Evolutionary conservation across 768 basidiomycete species (phyloP), one percentile per base, ranked within the genome.

Genomic region (Butyriboletus loyo): DNA sequence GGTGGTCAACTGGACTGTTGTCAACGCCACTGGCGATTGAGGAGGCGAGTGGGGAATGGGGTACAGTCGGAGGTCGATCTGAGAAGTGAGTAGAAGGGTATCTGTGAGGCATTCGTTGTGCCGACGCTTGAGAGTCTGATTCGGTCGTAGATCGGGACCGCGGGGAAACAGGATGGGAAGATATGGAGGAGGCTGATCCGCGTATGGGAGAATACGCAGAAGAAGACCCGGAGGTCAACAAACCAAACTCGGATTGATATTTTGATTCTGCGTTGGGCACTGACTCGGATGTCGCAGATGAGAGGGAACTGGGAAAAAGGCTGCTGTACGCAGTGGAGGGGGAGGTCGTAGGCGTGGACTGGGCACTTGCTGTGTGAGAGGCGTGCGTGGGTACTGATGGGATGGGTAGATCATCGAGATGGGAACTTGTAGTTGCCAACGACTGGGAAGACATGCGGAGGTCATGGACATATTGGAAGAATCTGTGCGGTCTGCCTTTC

Each of bases 281-380:
- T 0, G 66, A 68, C 11, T 66, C 68, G 44, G 67, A 68, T 0
- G 66, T 59, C 11, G 55, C 53, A 25, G 62, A 68, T 4, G 66
- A 66, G 9, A 57, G 53, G 0, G 68, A 61, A 7, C 54, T 45
- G 0, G 57, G 52, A 15, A 70, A 57, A 1, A 52, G 38, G 32
- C 56, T 66, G 36, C 57, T 60, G 47, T 56, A 48, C 3, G 30
- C 61, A 1, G 60, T 68, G 7, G 66, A 68, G 1, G 64, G 56
- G 0, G 66, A 62, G 0, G 62, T 68, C 38, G 57, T 46, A 4
- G 68, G 67, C 0, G 66, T 66, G 3, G 66, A 68, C 0, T 65
- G 60, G 10, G 53, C 1, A 30, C 68, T 67, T 1, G 62, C 17
- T 17, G 40, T 27, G 7, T 44, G 55, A 24, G 49, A 34, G 9